Conservation (phyloP, 495 filamentous ascomycete species). For the Penicillium pancosmium region DNA sequence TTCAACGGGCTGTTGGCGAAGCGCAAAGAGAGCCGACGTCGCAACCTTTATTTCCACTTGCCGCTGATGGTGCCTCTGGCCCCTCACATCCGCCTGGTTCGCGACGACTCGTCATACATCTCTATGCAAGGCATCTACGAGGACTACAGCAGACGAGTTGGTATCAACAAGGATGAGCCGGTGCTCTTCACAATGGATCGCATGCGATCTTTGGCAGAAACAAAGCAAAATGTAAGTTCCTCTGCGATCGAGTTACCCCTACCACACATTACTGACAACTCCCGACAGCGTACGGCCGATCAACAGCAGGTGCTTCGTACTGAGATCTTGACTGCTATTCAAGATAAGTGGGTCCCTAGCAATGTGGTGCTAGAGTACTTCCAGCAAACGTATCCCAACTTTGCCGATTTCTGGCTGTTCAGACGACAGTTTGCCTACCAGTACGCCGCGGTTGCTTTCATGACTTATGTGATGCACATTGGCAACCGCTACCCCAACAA, state of each 20-base stretch:
- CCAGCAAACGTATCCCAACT: constrained; percentile 84
- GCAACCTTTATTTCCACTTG: constrained; percentile 94
- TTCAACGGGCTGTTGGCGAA: constrained; percentile 89
- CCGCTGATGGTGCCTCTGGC: constrained; percentile 93
- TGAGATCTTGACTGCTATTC: constrained; percentile 88
- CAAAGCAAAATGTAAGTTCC: constrained; percentile 59
- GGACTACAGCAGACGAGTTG: constrained; percentile 85
- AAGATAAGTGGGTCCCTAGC: constrained; percentile 84
- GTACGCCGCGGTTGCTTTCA: constrained; percentile 93
- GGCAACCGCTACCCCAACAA: constrained; percentile 93
- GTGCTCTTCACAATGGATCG: constrained; percentile 94
- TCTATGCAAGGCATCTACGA: constrained; percentile 93
- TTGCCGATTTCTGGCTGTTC: constrained; percentile 97
- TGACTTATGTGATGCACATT: constrained; percentile 98
- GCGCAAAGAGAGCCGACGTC: constrained; percentile 89
- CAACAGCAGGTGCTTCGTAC: constrained; percentile 69
- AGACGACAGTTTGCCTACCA: constrained; percentile 94
- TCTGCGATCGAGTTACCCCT: background rate
- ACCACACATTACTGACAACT: constrained; percentile 20
- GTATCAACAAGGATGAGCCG: constrained; percentile 91
- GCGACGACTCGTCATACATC: constrained; percentile 93
- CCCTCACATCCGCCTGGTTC: constrained; percentile 88
- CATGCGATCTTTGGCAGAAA: constrained; percentile 72
- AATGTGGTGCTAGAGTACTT: constrained; percentile 86
- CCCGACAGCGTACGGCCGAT: constrained; percentile 61